Percentiles rank a stretch among this genome's conserved stretches.
These are phyloP conservation scores for Macrolepiota albuminosa DNA, from an alignment of 768 basidiomycete species.

Conservation along the genomic window DNA sequence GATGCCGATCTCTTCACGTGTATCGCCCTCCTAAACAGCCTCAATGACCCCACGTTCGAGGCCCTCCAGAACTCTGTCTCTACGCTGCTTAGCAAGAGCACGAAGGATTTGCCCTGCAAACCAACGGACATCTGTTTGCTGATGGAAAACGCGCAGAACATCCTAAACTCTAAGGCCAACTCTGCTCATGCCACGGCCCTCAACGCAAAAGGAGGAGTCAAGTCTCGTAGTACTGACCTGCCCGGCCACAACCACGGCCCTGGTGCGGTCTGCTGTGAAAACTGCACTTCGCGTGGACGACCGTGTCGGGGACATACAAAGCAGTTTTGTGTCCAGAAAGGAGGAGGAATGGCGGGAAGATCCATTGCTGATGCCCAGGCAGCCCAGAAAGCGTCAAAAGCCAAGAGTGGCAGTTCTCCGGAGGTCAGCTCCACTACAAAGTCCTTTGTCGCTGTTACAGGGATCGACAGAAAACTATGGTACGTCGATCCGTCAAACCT, in stretches of 20 bases:
- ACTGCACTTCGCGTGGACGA: too few species aligned
- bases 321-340: too few species aligned
- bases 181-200: not conserved
- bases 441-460: too few species aligned
- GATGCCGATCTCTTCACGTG: not conserved
- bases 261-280: too few species aligned
- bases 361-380: too few species aligned
- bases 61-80: not conserved
- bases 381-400: too few species aligned
- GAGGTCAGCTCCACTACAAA: too few species aligned
- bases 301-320: too few species aligned
- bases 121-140: not conserved
- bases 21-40: not conserved
- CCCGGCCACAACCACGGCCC: too few species aligned
- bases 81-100: not conserved
- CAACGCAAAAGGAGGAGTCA: not conserved
- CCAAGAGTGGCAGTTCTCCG: fast-evolving
- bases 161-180: not conserved
- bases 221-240: not conserved
- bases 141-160: not conserved
- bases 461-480: too few species aligned
- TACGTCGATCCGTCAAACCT: too few species aligned
- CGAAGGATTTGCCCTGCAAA: not conserved
- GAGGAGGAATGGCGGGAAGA: too few species aligned
- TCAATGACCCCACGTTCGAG: not conserved